Percentiles rank a stretch among this genome's conserved stretches.
These are phyloP conservation scores for Cladosporium phlei DNA, from an alignment of 2,329 filamentous ascomycete genomes.

Conservation along the genomic window DNA sequence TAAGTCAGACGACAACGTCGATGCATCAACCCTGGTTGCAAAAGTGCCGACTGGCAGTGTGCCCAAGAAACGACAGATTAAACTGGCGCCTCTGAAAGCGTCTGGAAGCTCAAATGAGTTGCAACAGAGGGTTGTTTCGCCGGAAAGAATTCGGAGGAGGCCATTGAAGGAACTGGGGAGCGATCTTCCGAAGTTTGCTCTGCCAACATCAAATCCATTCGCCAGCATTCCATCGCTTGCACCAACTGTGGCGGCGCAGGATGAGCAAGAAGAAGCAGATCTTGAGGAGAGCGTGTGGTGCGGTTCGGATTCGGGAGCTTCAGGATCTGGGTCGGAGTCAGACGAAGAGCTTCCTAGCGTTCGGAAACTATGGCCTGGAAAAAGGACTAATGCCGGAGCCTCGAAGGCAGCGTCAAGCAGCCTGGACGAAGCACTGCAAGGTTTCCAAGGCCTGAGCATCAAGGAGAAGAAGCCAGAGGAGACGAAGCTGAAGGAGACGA, in stretches of 20 bases:
- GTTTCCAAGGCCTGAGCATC: slow-evolving; percentile 8
- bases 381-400: neutral
- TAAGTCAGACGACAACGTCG: neutral
- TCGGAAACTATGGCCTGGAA: slow-evolving; percentile 19
- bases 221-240: slow-evolving; percentile 1
- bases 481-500: too few species aligned
- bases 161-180: slow-evolving; percentile 9
- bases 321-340: slow-evolving; percentile 22
- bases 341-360: slow-evolving; percentile 27
- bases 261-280: slow-evolving; percentile 21
- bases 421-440: slow-evolving; percentile 4
- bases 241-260: slow-evolving; percentile 4
- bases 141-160: slow-evolving; percentile 10
- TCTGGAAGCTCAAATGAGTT: slow-evolving; percentile 9
- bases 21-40: neutral
- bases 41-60: neutral
- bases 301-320: slow-evolving; percentile 23
- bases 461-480: neutral
- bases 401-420: neutral
- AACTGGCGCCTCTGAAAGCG: slow-evolving; percentile 18
- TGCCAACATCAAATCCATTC: slow-evolving; percentile 1
- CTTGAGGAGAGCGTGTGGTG: slow-evolving; percentile 34
- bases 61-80: slow-evolving; percentile 14
- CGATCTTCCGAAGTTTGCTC: neutral
- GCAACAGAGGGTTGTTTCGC: slow-evolving; percentile 12